These are phyloP conservation scores for Leccinum insolens DNA, from an alignment of 1,284 basidiomycete genomes.

Conservation along the genomic window DNA sequence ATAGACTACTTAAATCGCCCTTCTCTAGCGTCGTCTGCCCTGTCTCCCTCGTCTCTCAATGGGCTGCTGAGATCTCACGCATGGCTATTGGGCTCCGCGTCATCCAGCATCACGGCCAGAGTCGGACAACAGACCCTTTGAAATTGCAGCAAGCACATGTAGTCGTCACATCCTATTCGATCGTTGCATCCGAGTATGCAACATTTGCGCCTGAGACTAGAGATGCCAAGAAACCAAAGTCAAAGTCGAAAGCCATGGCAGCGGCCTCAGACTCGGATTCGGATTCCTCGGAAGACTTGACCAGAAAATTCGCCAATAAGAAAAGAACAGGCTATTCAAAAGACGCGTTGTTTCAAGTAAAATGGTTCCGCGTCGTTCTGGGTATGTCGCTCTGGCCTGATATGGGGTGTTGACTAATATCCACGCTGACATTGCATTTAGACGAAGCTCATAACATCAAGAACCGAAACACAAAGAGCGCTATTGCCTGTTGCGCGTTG, in stretches of 20 bases:
- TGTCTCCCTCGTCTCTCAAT: slow-evolving; percentile 87
- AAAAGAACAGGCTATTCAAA: slow-evolving; percentile 46
- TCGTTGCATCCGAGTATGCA: slow-evolving; percentile 74
- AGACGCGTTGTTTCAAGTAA: slow-evolving; percentile 76
- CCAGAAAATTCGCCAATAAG: slow-evolving; percentile 33
- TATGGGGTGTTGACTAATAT: background rate
- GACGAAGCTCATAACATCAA: slow-evolving; percentile 99
- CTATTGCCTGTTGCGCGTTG: slow-evolving; percentile 81
- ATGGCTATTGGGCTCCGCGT: slow-evolving; percentile 77
- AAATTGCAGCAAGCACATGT: slow-evolving; percentile 70
- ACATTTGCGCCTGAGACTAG: slow-evolving; percentile 49
- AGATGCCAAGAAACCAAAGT: slow-evolving; percentile 47
- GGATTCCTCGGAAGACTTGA: slow-evolving; percentile 38
- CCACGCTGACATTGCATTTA: slow-evolving; percentile 32
- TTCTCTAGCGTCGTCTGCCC: slow-evolving; percentile 75
- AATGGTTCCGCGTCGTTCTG: slow-evolving; percentile 87
- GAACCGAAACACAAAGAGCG: slow-evolving; percentile 83
- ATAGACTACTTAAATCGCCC: slow-evolving; percentile 18
- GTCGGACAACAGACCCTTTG: slow-evolving; percentile 66
- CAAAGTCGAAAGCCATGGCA: slow-evolving; percentile 24
- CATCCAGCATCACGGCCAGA: slow-evolving; percentile 81
- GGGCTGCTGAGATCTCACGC: slow-evolving; percentile 84
- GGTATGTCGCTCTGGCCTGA: slow-evolving; percentile 47
- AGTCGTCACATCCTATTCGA: slow-evolving; percentile 85
- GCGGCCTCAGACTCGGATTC: slow-evolving; percentile 41